Percentiles rank a stretch among this genome's conserved stretches.
Evolutionary conservation across 805 yeast genomes (phyloP).

Genomic region (Candida cerambycidarum): DNA sequence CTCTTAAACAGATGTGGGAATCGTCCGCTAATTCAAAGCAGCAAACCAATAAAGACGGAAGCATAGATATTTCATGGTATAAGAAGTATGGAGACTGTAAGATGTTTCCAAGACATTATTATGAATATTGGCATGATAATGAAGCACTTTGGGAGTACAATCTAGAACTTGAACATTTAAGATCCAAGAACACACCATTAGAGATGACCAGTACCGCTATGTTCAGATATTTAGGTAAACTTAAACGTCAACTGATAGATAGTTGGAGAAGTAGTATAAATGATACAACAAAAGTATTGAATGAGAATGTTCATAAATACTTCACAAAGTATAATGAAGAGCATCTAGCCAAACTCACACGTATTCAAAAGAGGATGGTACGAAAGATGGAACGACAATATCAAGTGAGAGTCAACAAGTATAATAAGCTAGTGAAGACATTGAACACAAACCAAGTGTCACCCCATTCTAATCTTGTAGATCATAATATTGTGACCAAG

Average conservation of each 20-base stretch:
- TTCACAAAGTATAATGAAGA: slow-evolving; percentile 17
- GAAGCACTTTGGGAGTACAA: slow-evolving; percentile 40
- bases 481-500: background rate
- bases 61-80: slow-evolving; percentile 24
- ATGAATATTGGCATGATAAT: slow-evolving; percentile 23
- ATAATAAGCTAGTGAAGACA: slow-evolving; percentile 14
- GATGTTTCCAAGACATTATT: slow-evolving; percentile 28
- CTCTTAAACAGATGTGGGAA: slow-evolving; percentile 33
- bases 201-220: background rate
- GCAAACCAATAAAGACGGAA: slow-evolving; percentile 24
- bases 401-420: slow-evolving; percentile 13
- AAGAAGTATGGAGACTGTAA: slow-evolving; percentile 9
- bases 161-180: slow-evolving; percentile 14
- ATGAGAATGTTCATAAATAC: slow-evolving; percentile 14
- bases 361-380: slow-evolving; percentile 17
- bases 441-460: slow-evolving; percentile 23
- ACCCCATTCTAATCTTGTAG: slow-evolving; percentile 36
- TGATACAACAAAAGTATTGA: slow-evolving; percentile 10
- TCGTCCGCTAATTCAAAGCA: slow-evolving; percentile 11
- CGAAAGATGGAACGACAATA: slow-evolving; percentile 17
- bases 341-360: slow-evolving; percentile 4
- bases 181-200: background rate
- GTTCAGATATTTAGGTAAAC: background rate
- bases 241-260: background rate
- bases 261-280: slow-evolving; percentile 16